A percentile compares a stretch with the other conserved stretches of the same genome.
Conservation (phyloP, 2,329 filamentous ascomycete genomes). For the Fusarium hainanense region DNA sequence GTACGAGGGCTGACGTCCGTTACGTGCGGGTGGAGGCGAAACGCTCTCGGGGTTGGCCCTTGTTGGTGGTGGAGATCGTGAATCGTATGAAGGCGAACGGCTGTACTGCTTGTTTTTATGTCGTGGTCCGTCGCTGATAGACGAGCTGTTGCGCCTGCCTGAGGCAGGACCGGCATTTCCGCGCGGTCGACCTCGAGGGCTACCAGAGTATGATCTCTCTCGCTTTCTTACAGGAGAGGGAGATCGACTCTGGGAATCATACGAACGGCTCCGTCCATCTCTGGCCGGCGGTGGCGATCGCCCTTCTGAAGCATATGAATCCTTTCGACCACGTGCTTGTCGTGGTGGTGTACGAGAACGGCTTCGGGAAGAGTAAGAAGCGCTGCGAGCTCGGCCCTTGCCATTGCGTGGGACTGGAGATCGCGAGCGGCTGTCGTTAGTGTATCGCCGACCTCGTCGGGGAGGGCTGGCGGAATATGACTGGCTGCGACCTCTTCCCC, state of each 20-base stretch:
- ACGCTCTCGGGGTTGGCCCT: conserved; percentile 33
- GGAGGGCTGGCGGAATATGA: conserved; percentile 50
- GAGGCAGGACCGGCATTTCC: conserved; percentile 31
- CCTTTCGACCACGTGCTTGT: conserved; percentile 24
- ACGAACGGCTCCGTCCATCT: conserved; percentile 39
- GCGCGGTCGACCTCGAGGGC: conserved; percentile 40
- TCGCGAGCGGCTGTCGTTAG: conserved; percentile 45
- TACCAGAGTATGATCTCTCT: conserved; percentile 35
- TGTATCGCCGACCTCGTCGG: conserved; percentile 40
- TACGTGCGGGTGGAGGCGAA: conserved; percentile 37
- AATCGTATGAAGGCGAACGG: conserved; percentile 50
- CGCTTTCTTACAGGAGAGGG: conserved; percentile 39
- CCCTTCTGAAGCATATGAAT: too few species aligned
- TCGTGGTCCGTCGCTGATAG: conserved; percentile 46
- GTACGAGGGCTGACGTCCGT: conserved; percentile 41
- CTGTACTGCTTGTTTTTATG: conserved; percentile 41
- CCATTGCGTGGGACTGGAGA: conserved; percentile 47
- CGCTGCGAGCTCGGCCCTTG: conserved; percentile 45
- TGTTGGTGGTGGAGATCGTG: conserved; percentile 45
- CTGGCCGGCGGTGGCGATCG: conserved; percentile 29
- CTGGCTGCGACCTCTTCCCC: conserved; percentile 36
- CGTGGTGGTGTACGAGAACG: conserved; percentile 47
- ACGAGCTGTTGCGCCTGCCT: conserved; percentile 50
- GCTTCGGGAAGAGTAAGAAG: conserved; percentile 49
- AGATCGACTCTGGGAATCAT: conserved; percentile 41